Evolutionary conservation across 1,284 basidiomycete genomes (phyloP), one percentile per base, ranked within the genome.

Genomic region (Fomitopsis palustris): DNA sequence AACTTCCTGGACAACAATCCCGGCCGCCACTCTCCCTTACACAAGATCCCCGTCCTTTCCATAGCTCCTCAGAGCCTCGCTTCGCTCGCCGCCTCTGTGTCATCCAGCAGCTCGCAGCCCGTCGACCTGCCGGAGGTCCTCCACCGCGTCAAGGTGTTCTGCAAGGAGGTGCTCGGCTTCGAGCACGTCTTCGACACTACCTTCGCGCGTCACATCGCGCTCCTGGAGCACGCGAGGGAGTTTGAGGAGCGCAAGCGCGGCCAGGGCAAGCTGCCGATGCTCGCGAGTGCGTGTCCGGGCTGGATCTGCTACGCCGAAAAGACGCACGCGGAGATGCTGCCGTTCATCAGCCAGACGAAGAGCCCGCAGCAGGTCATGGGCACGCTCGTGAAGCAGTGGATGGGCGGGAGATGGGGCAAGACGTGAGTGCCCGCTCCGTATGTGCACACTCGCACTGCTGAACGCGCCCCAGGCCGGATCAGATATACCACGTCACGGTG

Each of bases 281-380:
- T 99, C 21, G 90, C 95, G 3, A 95, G 93, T 65, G 94, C 96
- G 12, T 99, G 97, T 76, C 97, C 97, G 0, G 97, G 97, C 25
- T 99, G 97, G 97, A 91, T 99, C 58, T 99, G 96, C 74, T 99
- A 98, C 70, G 96, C 96, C 17, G 97, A 99, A 76, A 99, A 99
- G 80, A 91, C 96, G 0, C 96, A 98, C 70, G 81, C 90, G 2
- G 96, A 97, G 72, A 89, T 99, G 79, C 73, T 99, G 10, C 94
- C 95, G 1, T 94, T 95, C 67, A 89, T 99, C 59, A 86, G 91
- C 49, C 80, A 79, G 27, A 93, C 93, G 42, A 95, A 97, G 76
- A 96, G 93, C 68, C 91, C 95, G 9, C 96, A 98, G 73, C 95
- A 95, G 67, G 81, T 97, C 54, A 94, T 96, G 84, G 97, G 97